Percentiles rank a stretch among this genome's conserved stretches.
Conservation (phyloP, 768 basidiomycete species). For the Coprinopsis cinerea region DNA sequence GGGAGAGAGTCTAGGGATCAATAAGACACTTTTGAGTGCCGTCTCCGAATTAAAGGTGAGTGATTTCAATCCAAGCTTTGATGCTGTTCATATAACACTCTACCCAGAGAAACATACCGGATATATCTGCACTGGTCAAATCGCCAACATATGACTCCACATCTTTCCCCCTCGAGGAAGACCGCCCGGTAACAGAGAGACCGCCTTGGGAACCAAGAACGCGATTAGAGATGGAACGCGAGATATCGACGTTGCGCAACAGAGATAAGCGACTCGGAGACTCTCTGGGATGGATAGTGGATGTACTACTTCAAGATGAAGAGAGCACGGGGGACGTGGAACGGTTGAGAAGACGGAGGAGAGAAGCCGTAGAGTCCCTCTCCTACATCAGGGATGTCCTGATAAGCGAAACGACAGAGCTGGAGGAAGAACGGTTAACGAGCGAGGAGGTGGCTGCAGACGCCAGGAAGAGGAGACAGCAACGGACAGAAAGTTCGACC, state of each 20-base stretch:
- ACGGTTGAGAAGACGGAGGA: conserved; percentile 36
- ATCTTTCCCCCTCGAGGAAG: conserved; percentile 61
- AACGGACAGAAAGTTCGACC: conserved; percentile 17
- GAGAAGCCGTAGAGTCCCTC: conserved; percentile 70
- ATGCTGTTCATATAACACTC: conserved; percentile 7
- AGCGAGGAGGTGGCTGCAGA: conserved; percentile 41
- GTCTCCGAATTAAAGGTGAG: conserved; percentile 72
- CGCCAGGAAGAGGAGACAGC: conserved; percentile 28
- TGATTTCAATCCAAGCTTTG: conserved; percentile 7
- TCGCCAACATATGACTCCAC: conserved; percentile 42
- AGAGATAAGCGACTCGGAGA: conserved; percentile 63
- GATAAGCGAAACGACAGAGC: conserved; percentile 40
- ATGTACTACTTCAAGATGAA: conserved; percentile 58
- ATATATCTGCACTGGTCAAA: conserved; percentile 63
- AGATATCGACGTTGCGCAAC: conserved; percentile 46
- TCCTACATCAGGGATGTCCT: conserved; percentile 75
- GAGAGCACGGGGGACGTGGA: conserved; percentile 33
- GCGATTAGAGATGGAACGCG: conserved; percentile 66
- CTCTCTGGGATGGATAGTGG: conserved; percentile 70
- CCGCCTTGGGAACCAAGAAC: conserved; percentile 66
- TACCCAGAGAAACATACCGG: conserved; percentile 76
- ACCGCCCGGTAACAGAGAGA: conserved; percentile 49
- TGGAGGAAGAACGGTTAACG: conserved; percentile 66
- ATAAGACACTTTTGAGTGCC: conserved; percentile 76
- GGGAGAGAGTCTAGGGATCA: conserved; percentile 78